Evolutionary conservation across 2,329 filamentous ascomycete species (phyloP).

Genomic region (Fusarium sp.): DNA sequence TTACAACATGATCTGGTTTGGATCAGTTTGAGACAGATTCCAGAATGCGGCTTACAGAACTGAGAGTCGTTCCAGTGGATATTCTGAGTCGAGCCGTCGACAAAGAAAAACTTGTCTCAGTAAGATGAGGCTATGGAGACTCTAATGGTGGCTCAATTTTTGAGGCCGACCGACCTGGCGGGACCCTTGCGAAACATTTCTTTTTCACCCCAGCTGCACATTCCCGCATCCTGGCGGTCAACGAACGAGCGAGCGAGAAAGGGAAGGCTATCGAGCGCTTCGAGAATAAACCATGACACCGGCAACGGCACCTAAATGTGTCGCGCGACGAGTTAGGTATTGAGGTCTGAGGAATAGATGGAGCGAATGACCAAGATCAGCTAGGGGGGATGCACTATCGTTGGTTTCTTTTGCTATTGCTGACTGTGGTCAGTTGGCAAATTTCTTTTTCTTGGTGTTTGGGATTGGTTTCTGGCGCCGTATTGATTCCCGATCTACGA

Average conservation of each 20-base stretch:
- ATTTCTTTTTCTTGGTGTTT: slow-evolving; percentile 40
- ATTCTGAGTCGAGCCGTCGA: slow-evolving; percentile 19
- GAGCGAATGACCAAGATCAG: slow-evolving; percentile 1
- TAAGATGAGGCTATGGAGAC: slow-evolving; percentile 20
- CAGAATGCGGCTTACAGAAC: slow-evolving; percentile 5
- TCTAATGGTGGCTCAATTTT: slow-evolving; percentile 29
- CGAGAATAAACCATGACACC: slow-evolving; percentile 31
- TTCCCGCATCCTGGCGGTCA: slow-evolving; percentile 39
- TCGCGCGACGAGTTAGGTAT: slow-evolving; percentile 1
- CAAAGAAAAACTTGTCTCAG: slow-evolving; percentile 25
- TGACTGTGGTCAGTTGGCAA: slow-evolving; percentile 12
- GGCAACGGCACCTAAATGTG: slow-evolving; percentile 10
- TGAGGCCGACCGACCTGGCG: slow-evolving; percentile 38
- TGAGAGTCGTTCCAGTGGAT: slow-evolving; percentile 12
- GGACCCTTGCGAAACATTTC: slow-evolving; percentile 42
- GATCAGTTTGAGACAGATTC: slow-evolving; percentile 24
- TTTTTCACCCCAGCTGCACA: slow-evolving; percentile 36
- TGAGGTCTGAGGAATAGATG: slow-evolving; percentile 5
- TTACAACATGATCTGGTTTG: slow-evolving; percentile 56
- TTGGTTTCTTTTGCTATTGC: slow-evolving; percentile 12
- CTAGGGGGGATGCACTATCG: slow-evolving; percentile 8
- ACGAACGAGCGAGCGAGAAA: slow-evolving; percentile 23
- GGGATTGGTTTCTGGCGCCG: slow-evolving; percentile 25
- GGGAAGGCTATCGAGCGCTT: slow-evolving; percentile 31
- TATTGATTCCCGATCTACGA: slow-evolving; percentile 40